Conservation (phyloP, 2,329 filamentous ascomycete species). For the Neopestalotiopsis sp. region DNA sequence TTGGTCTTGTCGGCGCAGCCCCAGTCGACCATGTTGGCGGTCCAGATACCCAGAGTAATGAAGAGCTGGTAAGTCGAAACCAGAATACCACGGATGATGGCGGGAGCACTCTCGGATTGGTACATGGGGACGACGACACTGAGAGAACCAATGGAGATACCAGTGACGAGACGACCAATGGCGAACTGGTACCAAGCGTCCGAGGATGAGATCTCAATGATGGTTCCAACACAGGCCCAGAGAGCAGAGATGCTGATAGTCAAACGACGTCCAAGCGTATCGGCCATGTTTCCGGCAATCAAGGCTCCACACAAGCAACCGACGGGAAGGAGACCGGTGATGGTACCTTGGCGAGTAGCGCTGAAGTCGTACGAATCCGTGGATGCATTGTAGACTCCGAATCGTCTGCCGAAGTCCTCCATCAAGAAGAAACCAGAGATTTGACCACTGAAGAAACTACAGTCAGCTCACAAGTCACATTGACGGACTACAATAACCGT, state of each 20-base stretch:
- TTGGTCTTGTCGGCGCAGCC: conserved; percentile 55
- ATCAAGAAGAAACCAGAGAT: conserved; percentile 67
- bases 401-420: conserved; percentile 59
- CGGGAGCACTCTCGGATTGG: conserved; percentile 68
- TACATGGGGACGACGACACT: conserved; percentile 73
- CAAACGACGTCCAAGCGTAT: conserved; percentile 63
- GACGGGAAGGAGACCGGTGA: conserved; percentile 66
- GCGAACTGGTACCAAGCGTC: conserved; percentile 68
- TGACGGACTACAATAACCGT: neutral
- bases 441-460: conserved; percentile 51
- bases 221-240: conserved; percentile 67
- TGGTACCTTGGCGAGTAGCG: conserved; percentile 65
- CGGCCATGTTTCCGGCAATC: conserved; percentile 63
- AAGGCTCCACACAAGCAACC: conserved; percentile 65
- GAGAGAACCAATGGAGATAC: conserved; percentile 67
- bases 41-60: conserved; percentile 71
- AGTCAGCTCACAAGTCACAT: no score
- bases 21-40: conserved; percentile 63
- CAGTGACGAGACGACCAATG: conserved; percentile 68
- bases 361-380: conserved; percentile 53
- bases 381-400: conserved; percentile 44
- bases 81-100: conserved; percentile 67
- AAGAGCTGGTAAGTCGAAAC: conserved; percentile 71
- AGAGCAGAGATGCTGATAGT: conserved; percentile 68
- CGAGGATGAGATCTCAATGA: conserved; percentile 65